Conservation (phyloP, 306 rosid genomes). For the Cucurbita pepo region DNA sequence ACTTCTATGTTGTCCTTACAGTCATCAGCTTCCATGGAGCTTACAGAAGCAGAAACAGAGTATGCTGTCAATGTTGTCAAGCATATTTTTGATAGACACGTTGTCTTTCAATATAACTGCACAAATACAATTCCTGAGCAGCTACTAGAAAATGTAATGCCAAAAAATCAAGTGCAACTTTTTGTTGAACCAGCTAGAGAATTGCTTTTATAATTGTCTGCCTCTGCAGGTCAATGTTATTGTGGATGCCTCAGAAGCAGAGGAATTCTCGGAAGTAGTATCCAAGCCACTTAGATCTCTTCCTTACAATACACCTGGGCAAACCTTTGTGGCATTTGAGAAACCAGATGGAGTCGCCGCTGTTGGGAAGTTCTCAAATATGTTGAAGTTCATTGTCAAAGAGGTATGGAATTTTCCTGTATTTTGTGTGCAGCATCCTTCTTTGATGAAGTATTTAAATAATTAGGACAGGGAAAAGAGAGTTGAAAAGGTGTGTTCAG, state of each 20-base stretch:
- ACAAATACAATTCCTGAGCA: constrained; percentile 95
- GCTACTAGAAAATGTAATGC: constrained; percentile 76
- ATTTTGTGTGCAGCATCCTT: background rate
- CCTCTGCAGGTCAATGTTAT: constrained; percentile 48
- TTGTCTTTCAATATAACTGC: constrained; percentile 94
- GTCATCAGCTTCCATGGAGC: constrained; percentile 94
- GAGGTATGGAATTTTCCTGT: constrained; percentile 1
- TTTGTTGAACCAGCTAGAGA: constrained; percentile 1
- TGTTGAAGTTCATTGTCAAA: constrained; percentile 23
- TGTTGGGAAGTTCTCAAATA: constrained; percentile 70
- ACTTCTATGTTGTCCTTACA: constrained; percentile 21
- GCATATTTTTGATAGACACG: constrained; percentile 74
- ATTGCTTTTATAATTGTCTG: background rate
- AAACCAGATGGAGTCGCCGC: constrained; percentile 68
- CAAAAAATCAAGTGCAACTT: constrained; percentile 2
- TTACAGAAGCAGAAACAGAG: constrained; percentile 97
- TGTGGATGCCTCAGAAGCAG: constrained; percentile 87
- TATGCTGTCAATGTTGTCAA: constrained; percentile 90
- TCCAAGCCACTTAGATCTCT: constrained; percentile 77
- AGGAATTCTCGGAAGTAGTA: constrained; percentile 56
- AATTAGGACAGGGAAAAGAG: background rate
- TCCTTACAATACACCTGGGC: constrained; percentile 91
- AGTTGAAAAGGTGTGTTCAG: too few relatives aligned
- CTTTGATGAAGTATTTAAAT: background rate
- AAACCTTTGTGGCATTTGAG: constrained; percentile 79